Base-by-base conservation (phyloP, 331 rosid species). In the Cydonia oblonga region DNA sequence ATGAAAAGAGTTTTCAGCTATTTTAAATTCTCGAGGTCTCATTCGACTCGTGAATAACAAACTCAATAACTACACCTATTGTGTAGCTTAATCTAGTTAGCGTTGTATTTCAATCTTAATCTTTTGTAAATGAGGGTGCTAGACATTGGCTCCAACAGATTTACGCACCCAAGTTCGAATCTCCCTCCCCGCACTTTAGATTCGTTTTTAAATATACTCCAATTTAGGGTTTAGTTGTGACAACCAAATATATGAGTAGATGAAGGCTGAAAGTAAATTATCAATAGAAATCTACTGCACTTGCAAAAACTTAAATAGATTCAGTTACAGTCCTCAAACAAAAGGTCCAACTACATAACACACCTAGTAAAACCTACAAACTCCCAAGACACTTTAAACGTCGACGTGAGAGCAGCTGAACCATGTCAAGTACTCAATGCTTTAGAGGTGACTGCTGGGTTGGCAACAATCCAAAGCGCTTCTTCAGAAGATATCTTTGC, bases 381-480 rank as follows among this genome's bases (percentile, higher is more conserved):
- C 5, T 64, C 25, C 25, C 5, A 9, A 25, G 20, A 60, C 59
- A 60, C 49, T 1, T 60, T 30, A 53, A 69, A 1, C 2, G 6
- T 7, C 26, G 44, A 24, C 19, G 6, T 10, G 42, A 57, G 18
- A 18, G 67, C 59, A 42, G 59, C 60, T 13, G 6, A 26, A 49
- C 44, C 23, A 24, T 10, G 26, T 15, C 5, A 25, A 24, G 73
- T 8, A 29, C 14, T 87, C 85, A 87, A 62, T 90, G 87, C 78
- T 90, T 93, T 54, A 3, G 88, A 53, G 97, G 84, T 62, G 96
- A 75, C 76, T 87, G 87, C 76, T 93, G 95, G 70, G 95, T 93
- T 25, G 97, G 97, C 76, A 90, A 82, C 82, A 90, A 79, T 56
- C 96, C 97, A 69, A 93, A 89, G 28, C 97, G 95, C 87, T 93